phyloP scores from a whole-genome alignment of 2,329 filamentous ascomycete genomes.

The Cercospora berteroae region DNA sequence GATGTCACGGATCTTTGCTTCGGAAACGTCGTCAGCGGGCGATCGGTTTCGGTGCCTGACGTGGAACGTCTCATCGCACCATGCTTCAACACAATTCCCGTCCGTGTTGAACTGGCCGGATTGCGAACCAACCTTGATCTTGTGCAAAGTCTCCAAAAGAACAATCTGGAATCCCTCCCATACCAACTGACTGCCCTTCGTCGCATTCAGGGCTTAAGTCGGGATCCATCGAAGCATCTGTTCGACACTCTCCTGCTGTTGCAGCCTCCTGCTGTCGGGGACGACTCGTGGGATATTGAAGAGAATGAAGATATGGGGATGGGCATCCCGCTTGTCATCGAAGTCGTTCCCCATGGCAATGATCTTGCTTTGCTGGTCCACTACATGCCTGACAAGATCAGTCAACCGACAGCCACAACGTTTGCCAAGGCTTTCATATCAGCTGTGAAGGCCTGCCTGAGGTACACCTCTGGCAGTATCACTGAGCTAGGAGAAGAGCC shows the following conservation, averaged over 20 bases:
- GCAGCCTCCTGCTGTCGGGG: slow-evolving; percentile 57
- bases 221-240: slow-evolving; percentile 52
- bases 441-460: slow-evolving; percentile 30
- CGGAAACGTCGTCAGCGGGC: slow-evolving; percentile 79
- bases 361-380: slow-evolving; percentile 50
- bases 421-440: slow-evolving; percentile 34
- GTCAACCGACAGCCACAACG: slow-evolving; percentile 36
- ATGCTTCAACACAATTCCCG: slow-evolving; percentile 85
- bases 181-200: slow-evolving; percentile 76
- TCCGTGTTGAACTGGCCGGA: slow-evolving; percentile 57
- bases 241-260: slow-evolving; percentile 82
- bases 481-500: slow-evolving; percentile 21
- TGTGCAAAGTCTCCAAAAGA: slow-evolving; percentile 58
- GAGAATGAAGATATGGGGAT: slow-evolving; percentile 64
- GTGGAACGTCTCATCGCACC: slow-evolving; percentile 76
- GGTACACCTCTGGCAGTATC: slow-evolving; percentile 32
- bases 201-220: slow-evolving; percentile 59
- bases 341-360: slow-evolving; percentile 61
- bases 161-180: slow-evolving; percentile 61
- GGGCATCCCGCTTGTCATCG: slow-evolving; percentile 68
- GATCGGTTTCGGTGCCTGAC: slow-evolving; percentile 63
- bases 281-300: slow-evolving; percentile 57
- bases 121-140: slow-evolving; percentile 56
- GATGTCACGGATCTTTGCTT: slow-evolving; percentile 71
- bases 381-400: slow-evolving; percentile 62